Conservation (phyloP, 2,329 filamentous ascomycete species). For the Aspergillus felis region DNA sequence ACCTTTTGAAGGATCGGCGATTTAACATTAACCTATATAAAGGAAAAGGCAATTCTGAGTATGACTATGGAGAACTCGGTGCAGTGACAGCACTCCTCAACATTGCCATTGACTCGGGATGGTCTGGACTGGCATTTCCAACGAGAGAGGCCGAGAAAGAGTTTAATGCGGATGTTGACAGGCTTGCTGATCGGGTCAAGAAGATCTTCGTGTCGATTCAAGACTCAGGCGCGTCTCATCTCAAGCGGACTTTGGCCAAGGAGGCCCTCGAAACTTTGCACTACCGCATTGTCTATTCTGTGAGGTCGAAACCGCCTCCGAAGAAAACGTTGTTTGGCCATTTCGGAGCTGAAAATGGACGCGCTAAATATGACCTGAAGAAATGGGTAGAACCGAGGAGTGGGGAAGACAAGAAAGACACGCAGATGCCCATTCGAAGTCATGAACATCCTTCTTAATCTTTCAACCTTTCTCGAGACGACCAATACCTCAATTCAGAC, state of each 20-base stretch:
- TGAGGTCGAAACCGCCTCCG: slow-evolving; percentile 60
- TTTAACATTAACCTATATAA: slow-evolving; percentile 31
- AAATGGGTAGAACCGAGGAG: neutral
- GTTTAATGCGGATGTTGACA: slow-evolving; percentile 72
- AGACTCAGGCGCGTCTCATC: slow-evolving; percentile 68
- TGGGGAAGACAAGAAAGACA: neutral
- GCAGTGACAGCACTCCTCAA: slow-evolving; percentile 67
- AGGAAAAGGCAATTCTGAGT: slow-evolving; percentile 18
- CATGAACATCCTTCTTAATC: neutral
- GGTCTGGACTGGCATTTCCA: slow-evolving; percentile 27
- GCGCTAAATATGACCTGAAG: neutral
- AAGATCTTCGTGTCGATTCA: slow-evolving; percentile 59
- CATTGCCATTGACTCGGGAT: slow-evolving; percentile 67
- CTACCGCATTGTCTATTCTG: slow-evolving; percentile 66
- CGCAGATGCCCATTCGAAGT: neutral
- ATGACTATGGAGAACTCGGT: slow-evolving; percentile 64
- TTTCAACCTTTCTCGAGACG: neutral
- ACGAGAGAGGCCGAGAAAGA: slow-evolving; percentile 37
- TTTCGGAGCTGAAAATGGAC: slow-evolving; percentile 9
- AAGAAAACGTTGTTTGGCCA: slow-evolving; percentile 45
- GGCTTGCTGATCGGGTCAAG: slow-evolving; percentile 58
- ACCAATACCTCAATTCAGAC: neutral
- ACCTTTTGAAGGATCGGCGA: slow-evolving; percentile 25
- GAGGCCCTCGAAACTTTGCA: slow-evolving; percentile 69
- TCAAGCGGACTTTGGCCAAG: slow-evolving; percentile 73